Evolutionary conservation across 768 basidiomycete genomes (phyloP), one percentile per base, ranked within the genome.

Genomic region (Podaxis rugospora): DNA sequence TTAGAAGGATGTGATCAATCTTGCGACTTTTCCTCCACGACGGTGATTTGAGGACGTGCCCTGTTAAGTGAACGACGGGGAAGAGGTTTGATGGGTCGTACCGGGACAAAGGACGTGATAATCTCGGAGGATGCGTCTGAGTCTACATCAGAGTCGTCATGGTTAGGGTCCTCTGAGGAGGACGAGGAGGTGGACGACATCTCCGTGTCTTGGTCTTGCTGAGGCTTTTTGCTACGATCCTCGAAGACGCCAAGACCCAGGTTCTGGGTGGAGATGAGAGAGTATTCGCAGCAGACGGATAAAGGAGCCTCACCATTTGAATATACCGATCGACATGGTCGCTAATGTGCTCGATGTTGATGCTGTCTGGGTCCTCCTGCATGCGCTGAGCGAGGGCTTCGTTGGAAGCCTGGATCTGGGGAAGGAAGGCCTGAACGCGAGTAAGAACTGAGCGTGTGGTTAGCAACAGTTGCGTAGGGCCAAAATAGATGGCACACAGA

Each of bases 311-410:
- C 64, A 85, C 87, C 86, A 89, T 89, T 69, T 89, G 82, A 64
- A 90, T 86, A 67, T 87, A 83, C 61, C 72, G 78, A 1, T 75
- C 77, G 54, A 75, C 76, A n/a, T 74, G 74, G 21, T 74, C 76
- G 5, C 74, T 72, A 23, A 90, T 65, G 59, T 86, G 78, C 70
- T 92, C 90, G 42, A 92, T 89, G 66, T 90, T 83, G n/a, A 90
- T 74, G 65, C 83, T 86, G 16, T 70, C 67, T 1, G 85, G 87
- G 61, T 86, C 78, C 42, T 71, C 69, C 40, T 78, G 70, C 9
- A 73, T 74, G n/a, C 76, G 76, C 59, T 78, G 74, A 2, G 76
- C 66, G 16, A 90, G 78, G 1, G 79, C 69, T 1, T 76, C 78
- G 65, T 89, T 90, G 2, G 88, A 86, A 11, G 84, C 86, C 51